Evolutionary conservation across 2,329 filamentous ascomycete genomes (phyloP).

Genomic region (Cryphonectria naterciae): DNA sequence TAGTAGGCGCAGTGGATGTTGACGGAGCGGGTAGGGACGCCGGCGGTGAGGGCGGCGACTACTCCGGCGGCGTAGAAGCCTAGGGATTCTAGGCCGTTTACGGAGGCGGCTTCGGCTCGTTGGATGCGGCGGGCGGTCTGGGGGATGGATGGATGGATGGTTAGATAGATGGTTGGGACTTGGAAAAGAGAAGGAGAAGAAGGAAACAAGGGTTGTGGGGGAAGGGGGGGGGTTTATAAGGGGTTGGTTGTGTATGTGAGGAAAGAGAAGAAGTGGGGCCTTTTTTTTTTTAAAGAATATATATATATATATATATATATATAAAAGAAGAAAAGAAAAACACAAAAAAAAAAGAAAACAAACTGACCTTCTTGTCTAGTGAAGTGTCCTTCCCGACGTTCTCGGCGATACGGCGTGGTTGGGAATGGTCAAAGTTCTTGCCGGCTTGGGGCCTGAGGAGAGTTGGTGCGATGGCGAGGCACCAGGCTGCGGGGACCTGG

Average conservation of each 20-base stretch:
- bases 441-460: conserved; percentile 39
- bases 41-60: conserved; percentile 50
- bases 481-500: conserved; percentile 48
- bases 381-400: conserved; percentile 39
- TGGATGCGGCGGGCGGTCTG: conserved; percentile 33
- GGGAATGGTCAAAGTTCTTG: conserved; percentile 43
- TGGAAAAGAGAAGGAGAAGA: too few species aligned
- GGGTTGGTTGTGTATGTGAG: not conserved
- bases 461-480: conserved; percentile 41
- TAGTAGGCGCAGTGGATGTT: conserved; percentile 48
- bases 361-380: conserved; percentile 35
- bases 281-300: too few species aligned
- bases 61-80: conserved; percentile 49
- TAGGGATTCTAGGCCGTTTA: conserved; percentile 51
- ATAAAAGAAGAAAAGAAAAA: too few species aligned
- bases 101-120: conserved; percentile 37
- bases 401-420: conserved; percentile 43
- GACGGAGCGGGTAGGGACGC: conserved; percentile 42
- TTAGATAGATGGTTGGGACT: too few species aligned
- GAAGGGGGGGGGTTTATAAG: too few species aligned
- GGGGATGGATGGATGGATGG: not conserved
- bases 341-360: too few species aligned
- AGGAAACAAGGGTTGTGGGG: too few species aligned
- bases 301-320: too few species aligned
- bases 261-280: too few species aligned